Evolutionary conservation across 306 rosid genomes (phyloP).

Genomic region (Gastrolobium bilobum): DNA sequence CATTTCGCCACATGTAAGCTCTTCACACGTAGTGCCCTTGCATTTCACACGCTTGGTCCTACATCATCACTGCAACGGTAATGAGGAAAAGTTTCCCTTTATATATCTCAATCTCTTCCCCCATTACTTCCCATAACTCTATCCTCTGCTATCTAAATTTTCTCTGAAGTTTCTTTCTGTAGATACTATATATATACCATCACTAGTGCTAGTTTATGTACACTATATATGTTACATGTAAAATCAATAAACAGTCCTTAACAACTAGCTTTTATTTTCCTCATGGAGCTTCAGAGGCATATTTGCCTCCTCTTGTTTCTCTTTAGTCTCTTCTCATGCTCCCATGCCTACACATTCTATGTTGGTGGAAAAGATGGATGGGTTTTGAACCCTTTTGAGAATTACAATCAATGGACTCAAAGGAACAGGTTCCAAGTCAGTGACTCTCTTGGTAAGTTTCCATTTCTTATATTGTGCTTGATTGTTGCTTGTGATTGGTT

Average conservation of each 20-base stretch:
- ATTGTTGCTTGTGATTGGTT: neutral
- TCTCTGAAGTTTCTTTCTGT: too few relatives aligned
- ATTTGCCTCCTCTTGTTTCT: constrained; percentile 44
- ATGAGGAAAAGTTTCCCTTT: constrained; percentile 25
- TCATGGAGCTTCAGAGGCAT: constrained; percentile 58
- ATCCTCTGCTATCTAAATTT: neutral
- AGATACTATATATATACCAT: neutral
- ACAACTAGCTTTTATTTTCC: neutral
- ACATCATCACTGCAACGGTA: constrained; percentile 48
- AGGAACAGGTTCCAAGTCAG: constrained; percentile 70
- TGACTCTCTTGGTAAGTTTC: constrained; percentile 71
- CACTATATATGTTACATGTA: neutral
- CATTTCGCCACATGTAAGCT: constrained; percentile 36
- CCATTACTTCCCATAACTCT: neutral
- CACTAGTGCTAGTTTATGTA: neutral
- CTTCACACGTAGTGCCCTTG: constrained; percentile 29
- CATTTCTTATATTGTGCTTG: neutral
- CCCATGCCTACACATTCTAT: constrained; percentile 58
- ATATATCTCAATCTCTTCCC: constrained; percentile 38
- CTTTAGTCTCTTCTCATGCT: constrained; percentile 43
- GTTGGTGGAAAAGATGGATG: constrained; percentile 86
- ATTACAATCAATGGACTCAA: constrained; percentile 65
- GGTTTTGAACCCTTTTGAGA: constrained; percentile 74
- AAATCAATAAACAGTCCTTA: neutral
- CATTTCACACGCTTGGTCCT: constrained; percentile 43